Evolutionary conservation across 345 rosid genomes (phyloP), one percentile per base, ranked within the genome.

Genomic region (Pistacia atlantica): DNA sequence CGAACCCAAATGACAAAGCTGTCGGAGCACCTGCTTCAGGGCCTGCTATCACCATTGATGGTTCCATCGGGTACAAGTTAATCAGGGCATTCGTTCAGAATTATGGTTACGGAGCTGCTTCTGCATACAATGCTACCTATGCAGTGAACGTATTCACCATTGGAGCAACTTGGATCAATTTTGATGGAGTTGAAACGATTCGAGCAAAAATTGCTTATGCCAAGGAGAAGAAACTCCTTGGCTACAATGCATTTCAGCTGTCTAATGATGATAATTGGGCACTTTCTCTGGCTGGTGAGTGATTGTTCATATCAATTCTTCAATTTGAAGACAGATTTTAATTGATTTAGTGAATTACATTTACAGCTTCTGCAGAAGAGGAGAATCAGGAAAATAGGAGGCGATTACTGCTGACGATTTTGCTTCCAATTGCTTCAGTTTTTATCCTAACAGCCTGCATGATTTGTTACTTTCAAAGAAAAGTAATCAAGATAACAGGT

Each of bases 211-310:
- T 77, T 77, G 51, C 66, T 14, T 77, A 77, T 57, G 80, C 71
- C 31, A 63, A 55, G 71, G 57, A 60, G 75, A 72, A 25, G 42
- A 72, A 72, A 8, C 54, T 72, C 31, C 66, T 60, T 10, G 75
- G 75, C 46, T 72, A 45, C 67, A 72, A 72, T 6, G 75, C 58
- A 3, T 60, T 72, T 17, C 67, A 46, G 8, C 56, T 72, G 18
- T 72, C 67, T 8, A 72, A 60, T 72, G 75, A 72, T 60, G 66
- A 72, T 46, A 71, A 81, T 18, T 84, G 85, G 88, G 74, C 22
- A 33, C 90, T 87, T 79, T 79, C 85, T 4, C 64, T 46, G 6
- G 74, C 85, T 42, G 85, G 89, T 84, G 56, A 0, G 71, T 42
- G 18, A 42, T 69, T 14, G 18, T 31, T 31, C 33, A 31, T 31